Conservation (phyloP, 768 basidiomycete species). For the Tephrocybe sp. region DNA sequence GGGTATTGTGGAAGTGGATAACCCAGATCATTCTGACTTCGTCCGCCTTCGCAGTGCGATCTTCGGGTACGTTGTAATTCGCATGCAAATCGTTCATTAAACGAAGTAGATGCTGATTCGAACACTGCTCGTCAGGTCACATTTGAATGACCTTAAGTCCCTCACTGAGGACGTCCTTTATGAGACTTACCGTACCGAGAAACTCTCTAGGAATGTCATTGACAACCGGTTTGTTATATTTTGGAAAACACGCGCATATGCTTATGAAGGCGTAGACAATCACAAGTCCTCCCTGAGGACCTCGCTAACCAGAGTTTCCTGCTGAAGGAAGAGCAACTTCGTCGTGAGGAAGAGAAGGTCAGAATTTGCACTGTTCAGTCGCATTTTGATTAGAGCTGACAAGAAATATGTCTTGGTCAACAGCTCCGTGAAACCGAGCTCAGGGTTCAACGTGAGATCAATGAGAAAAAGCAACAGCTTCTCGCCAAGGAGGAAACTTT, state of each 20-base stretch:
- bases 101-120: conserved; percentile 11
- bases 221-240: conserved; percentile 46
- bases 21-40: conserved; percentile 90
- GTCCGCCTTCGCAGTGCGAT: conserved; percentile 76
- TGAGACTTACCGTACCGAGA: conserved; percentile 89
- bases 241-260: too few species aligned
- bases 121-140: conserved; percentile 50
- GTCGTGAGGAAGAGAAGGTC: conserved; percentile 84
- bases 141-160: conserved; percentile 82
- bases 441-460: conserved; percentile 84
- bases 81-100: conserved; percentile 12
- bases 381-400: neutral
- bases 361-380: conserved; percentile 1
- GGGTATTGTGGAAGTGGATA: conserved; percentile 91
- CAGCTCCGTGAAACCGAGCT: conserved; percentile 85
- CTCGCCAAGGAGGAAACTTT: conserved; percentile 85
- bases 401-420: neutral
- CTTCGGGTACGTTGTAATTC: conserved; percentile 47
- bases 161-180: conserved; percentile 83
- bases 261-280: conserved; percentile 47
- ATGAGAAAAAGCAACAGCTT: conserved; percentile 83
- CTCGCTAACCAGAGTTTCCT: conserved; percentile 83
- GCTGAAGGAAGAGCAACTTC: conserved; percentile 89
- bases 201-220: conserved; percentile 69
- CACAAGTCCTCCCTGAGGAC: conserved; percentile 82